Evolutionary conservation across 371 early-diverging fungal genomes (phyloP), one percentile per base, ranked within the genome.

Genomic region (Cokeromyces recurvatus): DNA sequence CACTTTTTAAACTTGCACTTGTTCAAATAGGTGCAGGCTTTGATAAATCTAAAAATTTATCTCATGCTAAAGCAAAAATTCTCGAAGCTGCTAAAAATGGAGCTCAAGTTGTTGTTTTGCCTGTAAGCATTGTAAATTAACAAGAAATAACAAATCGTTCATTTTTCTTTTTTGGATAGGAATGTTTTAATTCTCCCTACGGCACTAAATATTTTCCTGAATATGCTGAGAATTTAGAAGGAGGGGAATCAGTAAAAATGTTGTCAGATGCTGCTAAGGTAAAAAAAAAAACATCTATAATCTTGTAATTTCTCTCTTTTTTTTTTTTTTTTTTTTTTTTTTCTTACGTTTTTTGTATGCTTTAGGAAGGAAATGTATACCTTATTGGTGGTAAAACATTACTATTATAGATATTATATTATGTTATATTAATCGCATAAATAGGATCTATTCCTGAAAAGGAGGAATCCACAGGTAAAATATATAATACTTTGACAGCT

Each of bases 171-270:
- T n/a, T 34, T n/a, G n/a, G 14, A 27, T 58, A 80, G 85, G 91
- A 97, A 78, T 93, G 95, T 68, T 96, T 95, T 78, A 96, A 97
- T 64, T 92, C 91, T 15, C 95, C 95, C 14, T 97, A 96, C 65
- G 95, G 96, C 2, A 89, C 91, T 3, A 61, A 80, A 14, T 85
- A 79, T 74, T 98, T 98, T 64, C 79, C 85, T 10, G 77, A 90
- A 34, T 85, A 85, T 47, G 84, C 93, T 25, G 87, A 88, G 48
- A 56, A 66, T 32, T 70, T 89, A 32, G 69, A 79, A 17, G 57
- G 61, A 11, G 74, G 87, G 43, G 73, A 71, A 17, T 79, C 87
- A 9, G 57, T 77, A 24, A 62, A 59, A 23, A 87, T 87, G 42
- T 73, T 96, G 15, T 80, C 90, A 1, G 52, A 57, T n/a, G 88